These are phyloP conservation scores for Eimeria maxima DNA, from an alignment of 169 alveolate genomes.

Conservation along the genomic window DNA sequence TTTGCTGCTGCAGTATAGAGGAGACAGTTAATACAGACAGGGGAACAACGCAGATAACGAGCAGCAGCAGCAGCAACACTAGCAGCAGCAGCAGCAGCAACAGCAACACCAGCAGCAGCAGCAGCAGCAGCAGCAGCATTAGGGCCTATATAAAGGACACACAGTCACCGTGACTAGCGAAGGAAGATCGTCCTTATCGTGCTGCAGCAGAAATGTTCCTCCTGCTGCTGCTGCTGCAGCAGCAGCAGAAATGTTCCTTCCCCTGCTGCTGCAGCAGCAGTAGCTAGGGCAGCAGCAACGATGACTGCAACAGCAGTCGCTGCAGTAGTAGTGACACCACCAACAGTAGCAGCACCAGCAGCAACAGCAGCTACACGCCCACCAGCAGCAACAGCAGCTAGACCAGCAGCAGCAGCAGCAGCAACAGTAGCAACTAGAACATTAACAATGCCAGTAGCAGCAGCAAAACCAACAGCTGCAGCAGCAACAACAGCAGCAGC, in stretches of 20 bases:
- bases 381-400: not conserved
- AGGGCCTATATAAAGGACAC: too few species aligned
- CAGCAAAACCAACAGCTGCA: not conserved
- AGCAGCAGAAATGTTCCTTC: too few species aligned
- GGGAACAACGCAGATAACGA: not conserved
- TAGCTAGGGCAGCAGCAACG: too few species aligned
- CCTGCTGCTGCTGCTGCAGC: too few species aligned
- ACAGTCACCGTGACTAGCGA: too few species aligned
- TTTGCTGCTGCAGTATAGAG: not conserved
- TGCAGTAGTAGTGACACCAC: not conserved
- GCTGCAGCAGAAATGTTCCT: too few species aligned
- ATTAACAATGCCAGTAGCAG: not conserved
- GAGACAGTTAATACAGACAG: not conserved
- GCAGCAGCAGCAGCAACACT: not conserved
- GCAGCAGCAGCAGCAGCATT: not conserved
- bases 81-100: not conserved
- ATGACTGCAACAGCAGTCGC: not conserved
- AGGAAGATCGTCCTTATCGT: too few species aligned
- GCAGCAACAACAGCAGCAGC: conserved; percentile 3
- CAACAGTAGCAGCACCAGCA: not conserved
- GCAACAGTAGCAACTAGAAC: not conserved
- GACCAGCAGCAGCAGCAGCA: not conserved
- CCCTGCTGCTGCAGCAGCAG: too few species aligned
- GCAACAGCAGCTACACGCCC: not conserved
- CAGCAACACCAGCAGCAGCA: not conserved